A percentile compares a stretch with the other conserved stretches of the same genome.
phyloP scores from a whole-genome alignment of 192 early-diverging fungal genomes.

The Backusella tuberculispora region DNA sequence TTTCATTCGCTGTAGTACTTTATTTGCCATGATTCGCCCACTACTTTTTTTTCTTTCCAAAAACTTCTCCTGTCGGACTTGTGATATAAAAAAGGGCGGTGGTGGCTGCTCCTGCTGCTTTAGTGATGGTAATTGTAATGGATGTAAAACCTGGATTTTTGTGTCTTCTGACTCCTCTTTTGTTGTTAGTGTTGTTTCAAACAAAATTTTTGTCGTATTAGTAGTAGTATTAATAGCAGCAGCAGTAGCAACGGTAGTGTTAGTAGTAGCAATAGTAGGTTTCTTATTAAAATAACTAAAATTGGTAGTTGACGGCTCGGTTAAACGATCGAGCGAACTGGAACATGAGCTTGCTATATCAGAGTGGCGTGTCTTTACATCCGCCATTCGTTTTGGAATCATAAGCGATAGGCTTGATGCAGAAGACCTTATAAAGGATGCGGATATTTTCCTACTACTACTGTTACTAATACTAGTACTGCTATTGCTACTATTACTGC shows the following conservation, averaged over 20 bases:
- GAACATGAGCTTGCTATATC: not conserved
- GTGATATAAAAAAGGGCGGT: not conserved
- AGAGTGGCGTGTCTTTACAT: not conserved
- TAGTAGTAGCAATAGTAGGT: not conserved
- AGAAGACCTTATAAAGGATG: conserved; percentile 22
- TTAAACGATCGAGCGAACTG: not conserved
- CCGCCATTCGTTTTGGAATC: conserved; percentile 7
- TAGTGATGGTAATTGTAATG: not conserved
- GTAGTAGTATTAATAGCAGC: not conserved
- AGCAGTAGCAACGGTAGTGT: not conserved
- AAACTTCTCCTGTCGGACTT: not conserved
- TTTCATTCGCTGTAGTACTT: not conserved
- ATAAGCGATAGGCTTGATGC: conserved; percentile 26
- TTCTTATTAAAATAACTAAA: not conserved
- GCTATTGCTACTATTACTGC: not conserved
- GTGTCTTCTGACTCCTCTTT: not conserved
- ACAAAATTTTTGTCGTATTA: not conserved
- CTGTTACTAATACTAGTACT: not conserved
- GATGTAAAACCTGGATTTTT: not conserved
- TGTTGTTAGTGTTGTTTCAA: not conserved
- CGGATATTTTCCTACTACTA: not conserved
- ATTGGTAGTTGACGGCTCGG: not conserved
- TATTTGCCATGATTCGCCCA: not conserved
- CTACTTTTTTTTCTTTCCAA: not conserved
- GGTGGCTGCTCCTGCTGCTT: not conserved